phyloP scores from a whole-genome alignment of 495 filamentous ascomycete species.

The Penicillium arizonense region DNA sequence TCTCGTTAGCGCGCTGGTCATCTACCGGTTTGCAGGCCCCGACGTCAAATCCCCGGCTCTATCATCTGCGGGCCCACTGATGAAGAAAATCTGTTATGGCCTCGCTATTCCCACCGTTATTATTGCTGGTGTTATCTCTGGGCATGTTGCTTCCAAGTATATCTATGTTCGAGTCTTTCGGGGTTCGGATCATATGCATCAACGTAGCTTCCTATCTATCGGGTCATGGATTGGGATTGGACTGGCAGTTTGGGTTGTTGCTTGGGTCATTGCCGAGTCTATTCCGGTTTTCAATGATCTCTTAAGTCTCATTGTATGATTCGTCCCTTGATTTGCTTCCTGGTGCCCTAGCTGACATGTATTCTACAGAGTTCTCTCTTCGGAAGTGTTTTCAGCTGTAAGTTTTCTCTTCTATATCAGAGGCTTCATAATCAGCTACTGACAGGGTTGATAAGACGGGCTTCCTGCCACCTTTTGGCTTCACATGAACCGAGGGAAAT shows the following conservation, averaged over 20 bases:
- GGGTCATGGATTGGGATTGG: conserved; percentile 1
- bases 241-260: background rate
- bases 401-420: too few relatives aligned
- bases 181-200: conserved; percentile 49
- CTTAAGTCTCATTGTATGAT: background rate
- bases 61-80: conserved; percentile 49
- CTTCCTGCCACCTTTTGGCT: too few relatives aligned
- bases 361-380: too few relatives aligned
- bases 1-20: conserved; percentile 24
- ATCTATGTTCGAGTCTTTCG: conserved; percentile 55
- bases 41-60: conserved; percentile 63
- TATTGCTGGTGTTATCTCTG: background rate
- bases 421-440: too few relatives aligned
- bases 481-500: too few relatives aligned
- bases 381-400: too few relatives aligned
- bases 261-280: background rate
- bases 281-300: background rate
- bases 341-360: too few relatives aligned
- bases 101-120: conserved; percentile 58
- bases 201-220: conserved; percentile 33
- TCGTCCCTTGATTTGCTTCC: too few relatives aligned
- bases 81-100: conserved; percentile 66
- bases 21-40: conserved; percentile 64
- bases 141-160: conserved; percentile 52
- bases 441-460: too few relatives aligned